phyloP scores from a whole-genome alignment of 768 basidiomycete species.

The Amanita subjunquillea region DNA sequence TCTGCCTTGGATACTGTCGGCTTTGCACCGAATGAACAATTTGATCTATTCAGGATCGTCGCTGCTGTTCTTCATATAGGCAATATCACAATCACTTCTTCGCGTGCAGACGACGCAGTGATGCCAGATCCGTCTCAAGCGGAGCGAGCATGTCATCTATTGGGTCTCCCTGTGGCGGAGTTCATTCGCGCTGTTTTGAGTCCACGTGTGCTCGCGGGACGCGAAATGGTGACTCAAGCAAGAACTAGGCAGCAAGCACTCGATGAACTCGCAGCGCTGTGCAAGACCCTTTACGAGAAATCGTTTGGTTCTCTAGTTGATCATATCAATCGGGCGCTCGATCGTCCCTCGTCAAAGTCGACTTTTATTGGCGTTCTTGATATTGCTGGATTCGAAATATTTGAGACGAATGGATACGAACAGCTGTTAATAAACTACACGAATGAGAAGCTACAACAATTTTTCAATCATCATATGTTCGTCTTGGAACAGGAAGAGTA shows the following conservation, averaged over 20 bases:
- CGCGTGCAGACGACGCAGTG: slow-evolving; percentile 68
- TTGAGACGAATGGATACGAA: slow-evolving; percentile 90
- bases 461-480: slow-evolving; percentile 99
- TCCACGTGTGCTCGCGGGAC: slow-evolving; percentile 85
- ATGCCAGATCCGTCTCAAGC: slow-evolving; percentile 81
- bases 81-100: slow-evolving; percentile 76
- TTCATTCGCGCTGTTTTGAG: slow-evolving; percentile 84
- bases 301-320: slow-evolving; percentile 92
- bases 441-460: slow-evolving; percentile 97
- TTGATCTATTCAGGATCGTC: slow-evolving; percentile 88
- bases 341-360: slow-evolving; percentile 83
- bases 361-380: slow-evolving; percentile 98
- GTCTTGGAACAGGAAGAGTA: slow-evolving; percentile 99
- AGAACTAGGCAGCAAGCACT: slow-evolving; percentile 85
- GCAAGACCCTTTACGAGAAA: slow-evolving; percentile 96
- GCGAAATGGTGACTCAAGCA: slow-evolving; percentile 95
- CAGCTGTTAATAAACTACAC: slow-evolving; percentile 98
- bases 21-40: slow-evolving; percentile 74
- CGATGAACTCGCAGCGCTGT: slow-evolving; percentile 84
- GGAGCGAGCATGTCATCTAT: slow-evolving; percentile 80
- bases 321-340: slow-evolving; percentile 87
- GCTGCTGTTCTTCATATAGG: slow-evolving; percentile 94
- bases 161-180: slow-evolving; percentile 80
- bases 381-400: slow-evolving; percentile 99
- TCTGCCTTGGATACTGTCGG: slow-evolving; percentile 84